These are phyloP conservation scores for Aureobasidium vineae DNA, from an alignment of 2,329 filamentous ascomycete species.

Conservation along the genomic window DNA sequence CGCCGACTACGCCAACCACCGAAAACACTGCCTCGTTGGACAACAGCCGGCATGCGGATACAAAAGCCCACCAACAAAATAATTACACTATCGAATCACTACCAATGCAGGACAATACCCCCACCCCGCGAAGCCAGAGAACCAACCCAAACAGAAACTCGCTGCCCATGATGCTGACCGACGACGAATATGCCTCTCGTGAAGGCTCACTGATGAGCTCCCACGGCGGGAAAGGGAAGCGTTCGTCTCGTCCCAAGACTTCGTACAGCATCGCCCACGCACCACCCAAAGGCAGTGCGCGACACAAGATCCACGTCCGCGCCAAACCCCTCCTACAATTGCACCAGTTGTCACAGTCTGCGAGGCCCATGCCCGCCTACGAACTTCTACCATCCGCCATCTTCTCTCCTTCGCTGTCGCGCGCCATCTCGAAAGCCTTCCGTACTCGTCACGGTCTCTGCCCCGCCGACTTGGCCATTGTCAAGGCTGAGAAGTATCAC, in stretches of 20 bases:
- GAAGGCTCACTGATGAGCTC: constrained; percentile 31
- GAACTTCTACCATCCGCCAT: constrained; percentile 65
- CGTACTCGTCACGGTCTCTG: constrained; percentile 62
- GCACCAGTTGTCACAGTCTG: constrained; percentile 61
- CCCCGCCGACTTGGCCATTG: constrained; percentile 67
- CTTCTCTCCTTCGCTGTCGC: constrained; percentile 59
- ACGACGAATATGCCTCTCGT: constrained; percentile 37
- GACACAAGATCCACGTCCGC: constrained; percentile 63
- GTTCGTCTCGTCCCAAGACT: constrained; percentile 53
- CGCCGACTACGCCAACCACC: background rate
- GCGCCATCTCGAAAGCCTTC: constrained; percentile 63
- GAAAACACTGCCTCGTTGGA: constrained; percentile 3
- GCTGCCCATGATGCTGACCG: constrained; percentile 37
- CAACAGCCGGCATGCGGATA: constrained; percentile 2
- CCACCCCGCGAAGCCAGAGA: constrained; percentile 2
- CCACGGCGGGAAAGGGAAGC: constrained; percentile 29
- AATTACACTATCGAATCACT: constrained; percentile 10
- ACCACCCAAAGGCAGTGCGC: constrained; percentile 55
- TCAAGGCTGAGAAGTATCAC: constrained; percentile 67
- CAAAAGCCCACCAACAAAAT: background rate
- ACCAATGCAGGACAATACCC: constrained; percentile 4
- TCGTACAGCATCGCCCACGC: constrained; percentile 68
- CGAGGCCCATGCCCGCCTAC: constrained; percentile 64
- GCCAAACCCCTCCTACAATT: constrained; percentile 70
- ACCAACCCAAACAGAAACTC: constrained; percentile 18